A percentile compares a stretch with the other conserved stretches of the same genome.
These are phyloP conservation scores for Coccomyxa subellipsoidea DNA, from an alignment of 163 green algal genomes.

Conservation along the genomic window DNA sequence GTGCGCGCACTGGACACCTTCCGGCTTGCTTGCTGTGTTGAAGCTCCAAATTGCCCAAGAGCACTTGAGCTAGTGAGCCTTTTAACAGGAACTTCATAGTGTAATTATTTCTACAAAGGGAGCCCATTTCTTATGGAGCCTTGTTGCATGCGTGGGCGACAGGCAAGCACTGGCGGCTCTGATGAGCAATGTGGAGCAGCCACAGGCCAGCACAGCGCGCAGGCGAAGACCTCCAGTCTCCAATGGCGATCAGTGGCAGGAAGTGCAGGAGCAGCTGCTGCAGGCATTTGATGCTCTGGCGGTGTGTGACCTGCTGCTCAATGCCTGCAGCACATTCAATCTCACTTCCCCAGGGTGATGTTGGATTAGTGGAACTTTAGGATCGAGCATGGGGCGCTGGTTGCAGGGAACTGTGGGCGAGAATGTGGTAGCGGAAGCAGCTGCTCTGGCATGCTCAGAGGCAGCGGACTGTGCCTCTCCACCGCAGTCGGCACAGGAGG, in stretches of 20 bases:
- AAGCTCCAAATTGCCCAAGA: too few relatives aligned
- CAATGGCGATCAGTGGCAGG: background rate
- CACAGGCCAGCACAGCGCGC: background rate
- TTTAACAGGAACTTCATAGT: too few relatives aligned
- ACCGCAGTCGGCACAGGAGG: background rate
- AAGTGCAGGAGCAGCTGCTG: background rate
- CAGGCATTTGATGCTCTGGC: background rate
- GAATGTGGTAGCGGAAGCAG: background rate
- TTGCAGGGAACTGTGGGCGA: background rate
- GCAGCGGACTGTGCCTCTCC: background rate
- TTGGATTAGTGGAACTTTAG: too few relatives aligned
- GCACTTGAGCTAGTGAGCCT: too few relatives aligned
- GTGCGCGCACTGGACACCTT: too few relatives aligned
- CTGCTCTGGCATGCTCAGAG: background rate
- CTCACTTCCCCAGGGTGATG: too few relatives aligned
- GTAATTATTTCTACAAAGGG: too few relatives aligned
- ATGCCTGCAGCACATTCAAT: too few relatives aligned
- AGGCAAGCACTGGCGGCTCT: slow-evolving; percentile 7
- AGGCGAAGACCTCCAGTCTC: background rate
- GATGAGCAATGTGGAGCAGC: slow-evolving; percentile 4
- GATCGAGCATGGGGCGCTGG: too few relatives aligned
- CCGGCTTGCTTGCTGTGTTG: too few relatives aligned
- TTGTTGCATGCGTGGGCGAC: too few relatives aligned
- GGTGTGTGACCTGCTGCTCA: background rate
- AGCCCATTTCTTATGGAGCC: too few relatives aligned